These are phyloP conservation scores for Dichomitus squalens DNA, from an alignment of 1,284 basidiomycete genomes.

Conservation along the genomic window DNA sequence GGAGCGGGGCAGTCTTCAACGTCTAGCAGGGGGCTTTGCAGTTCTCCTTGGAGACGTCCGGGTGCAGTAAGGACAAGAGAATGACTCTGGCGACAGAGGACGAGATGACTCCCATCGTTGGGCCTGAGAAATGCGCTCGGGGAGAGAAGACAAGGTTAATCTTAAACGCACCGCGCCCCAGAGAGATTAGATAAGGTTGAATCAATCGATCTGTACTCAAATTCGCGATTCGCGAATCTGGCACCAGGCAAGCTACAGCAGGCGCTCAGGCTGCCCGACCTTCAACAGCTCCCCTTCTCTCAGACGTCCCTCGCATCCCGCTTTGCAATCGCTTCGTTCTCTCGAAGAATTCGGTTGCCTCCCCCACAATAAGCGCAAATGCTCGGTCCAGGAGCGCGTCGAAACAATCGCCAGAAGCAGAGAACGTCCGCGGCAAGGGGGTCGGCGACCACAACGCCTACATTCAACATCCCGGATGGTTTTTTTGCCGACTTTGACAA, in stretches of 20 bases:
- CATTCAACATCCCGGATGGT: conserved; percentile 24
- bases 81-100: conserved; percentile 1
- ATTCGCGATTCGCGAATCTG: too few relatives aligned
- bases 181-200: conserved; percentile 18
- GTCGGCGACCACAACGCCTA: neutral
- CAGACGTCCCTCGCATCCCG: too few relatives aligned
- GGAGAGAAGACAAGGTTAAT: too few relatives aligned
- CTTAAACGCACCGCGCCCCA: too few relatives aligned
- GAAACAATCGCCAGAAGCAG: conserved; percentile 3
- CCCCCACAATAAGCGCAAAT: neutral
- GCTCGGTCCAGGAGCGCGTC: conserved; percentile 16
- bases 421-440: neutral
- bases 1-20: neutral
- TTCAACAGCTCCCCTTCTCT: too few relatives aligned
- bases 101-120: conserved; percentile 13
- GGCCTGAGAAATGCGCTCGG: neutral
- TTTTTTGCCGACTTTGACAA: conserved; percentile 48
- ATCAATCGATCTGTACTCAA: conserved; percentile 6
- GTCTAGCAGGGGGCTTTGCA: neutral
- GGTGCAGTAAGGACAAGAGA: neutral
- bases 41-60: neutral
- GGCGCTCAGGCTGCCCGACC: too few relatives aligned
- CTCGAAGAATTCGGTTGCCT: neutral
- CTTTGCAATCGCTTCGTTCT: neutral
- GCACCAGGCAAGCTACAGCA: too few relatives aligned